A percentile compares a stretch with the other conserved stretches of the same genome.
phyloP scores from a whole-genome alignment of 768 basidiomycete species.

The Russula vinacea region DNA sequence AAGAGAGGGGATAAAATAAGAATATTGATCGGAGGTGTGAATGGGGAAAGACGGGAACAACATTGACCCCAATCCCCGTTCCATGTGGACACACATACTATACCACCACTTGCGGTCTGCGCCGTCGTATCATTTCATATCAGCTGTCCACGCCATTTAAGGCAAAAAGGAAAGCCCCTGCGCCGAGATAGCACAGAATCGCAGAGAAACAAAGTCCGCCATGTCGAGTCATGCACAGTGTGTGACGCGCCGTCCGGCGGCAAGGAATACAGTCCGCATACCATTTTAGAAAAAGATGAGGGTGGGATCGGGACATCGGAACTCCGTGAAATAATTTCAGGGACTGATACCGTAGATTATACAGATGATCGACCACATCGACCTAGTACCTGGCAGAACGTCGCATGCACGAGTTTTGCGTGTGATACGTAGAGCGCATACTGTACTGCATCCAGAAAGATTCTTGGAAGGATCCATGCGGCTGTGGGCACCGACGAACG shows the following conservation, averaged over 20 bases:
- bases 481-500: slow-evolving; percentile 15
- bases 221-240: slow-evolving; percentile 12
- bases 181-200: background rate
- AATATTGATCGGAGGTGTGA: background rate
- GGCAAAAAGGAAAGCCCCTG: background rate
- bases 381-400: slow-evolving; percentile 9
- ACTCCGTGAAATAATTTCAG: background rate
- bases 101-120: background rate
- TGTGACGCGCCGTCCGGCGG: slow-evolving; percentile 2
- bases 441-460: slow-evolving; percentile 1
- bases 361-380: background rate
- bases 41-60: background rate
- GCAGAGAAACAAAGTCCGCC: background rate
- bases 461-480: slow-evolving; percentile 2
- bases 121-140: background rate
- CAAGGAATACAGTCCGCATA: background rate
- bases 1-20: background rate
- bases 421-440: background rate
- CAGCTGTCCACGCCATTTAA: background rate
- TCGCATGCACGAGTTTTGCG: background rate
- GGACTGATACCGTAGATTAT: background rate
- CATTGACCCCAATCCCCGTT: too few relatives aligned
- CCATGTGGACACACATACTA: background rate
- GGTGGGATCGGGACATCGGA: background rate
- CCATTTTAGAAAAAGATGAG: background rate